These are phyloP conservation scores for Boletus subparvulus DNA, from an alignment of 768 basidiomycete genomes.

Conservation along the genomic window DNA sequence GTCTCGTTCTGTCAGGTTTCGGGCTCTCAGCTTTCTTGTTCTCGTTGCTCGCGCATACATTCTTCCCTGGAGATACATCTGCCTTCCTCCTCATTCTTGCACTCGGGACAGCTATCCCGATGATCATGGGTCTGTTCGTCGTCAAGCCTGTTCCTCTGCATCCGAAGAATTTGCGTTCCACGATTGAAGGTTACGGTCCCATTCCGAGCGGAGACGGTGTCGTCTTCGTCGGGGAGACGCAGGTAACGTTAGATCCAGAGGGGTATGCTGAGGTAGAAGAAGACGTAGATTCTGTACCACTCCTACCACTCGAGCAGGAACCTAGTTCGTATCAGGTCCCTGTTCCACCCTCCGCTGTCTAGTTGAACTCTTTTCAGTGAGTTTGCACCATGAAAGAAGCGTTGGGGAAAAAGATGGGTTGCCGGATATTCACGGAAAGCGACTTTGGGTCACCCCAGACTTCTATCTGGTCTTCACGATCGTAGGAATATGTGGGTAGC, in stretches of 20 bases:
- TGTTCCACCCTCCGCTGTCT: slow-evolving; percentile 15
- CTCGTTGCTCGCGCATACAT: slow-evolving; percentile 66
- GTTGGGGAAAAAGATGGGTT: slow-evolving; percentile 24
- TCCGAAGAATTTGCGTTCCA: slow-evolving; percentile 23
- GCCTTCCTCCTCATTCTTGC: slow-evolving; percentile 74
- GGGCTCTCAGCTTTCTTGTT: slow-evolving; percentile 92
- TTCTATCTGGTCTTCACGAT: slow-evolving; percentile 65
- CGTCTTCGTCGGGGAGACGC: slow-evolving; percentile 27
- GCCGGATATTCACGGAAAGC: slow-evolving; percentile 55
- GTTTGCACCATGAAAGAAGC: not conserved
- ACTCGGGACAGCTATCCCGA: slow-evolving; percentile 74
- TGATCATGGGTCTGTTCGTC: slow-evolving; percentile 72
- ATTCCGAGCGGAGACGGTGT: slow-evolving; percentile 17
- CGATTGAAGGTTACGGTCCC: slow-evolving; percentile 20
- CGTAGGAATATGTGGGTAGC: slow-evolving; percentile 52
- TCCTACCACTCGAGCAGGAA: slow-evolving; percentile 21
- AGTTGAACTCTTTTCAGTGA: slow-evolving; percentile 22
- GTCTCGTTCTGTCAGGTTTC: slow-evolving; percentile 81
- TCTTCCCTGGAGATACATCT: slow-evolving; percentile 78
- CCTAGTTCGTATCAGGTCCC: slow-evolving; percentile 24
- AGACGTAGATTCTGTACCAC: slow-evolving; percentile 21
- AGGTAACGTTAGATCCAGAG: slow-evolving; percentile 6
- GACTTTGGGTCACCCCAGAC: slow-evolving; percentile 50
- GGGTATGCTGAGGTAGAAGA: slow-evolving; percentile 12
- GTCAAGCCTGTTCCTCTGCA: slow-evolving; percentile 66